A percentile compares a stretch with the other conserved stretches of the same genome.
phyloP scores from a whole-genome alignment of 768 basidiomycete genomes.

The Pilatotrama ljubarskyi region DNA sequence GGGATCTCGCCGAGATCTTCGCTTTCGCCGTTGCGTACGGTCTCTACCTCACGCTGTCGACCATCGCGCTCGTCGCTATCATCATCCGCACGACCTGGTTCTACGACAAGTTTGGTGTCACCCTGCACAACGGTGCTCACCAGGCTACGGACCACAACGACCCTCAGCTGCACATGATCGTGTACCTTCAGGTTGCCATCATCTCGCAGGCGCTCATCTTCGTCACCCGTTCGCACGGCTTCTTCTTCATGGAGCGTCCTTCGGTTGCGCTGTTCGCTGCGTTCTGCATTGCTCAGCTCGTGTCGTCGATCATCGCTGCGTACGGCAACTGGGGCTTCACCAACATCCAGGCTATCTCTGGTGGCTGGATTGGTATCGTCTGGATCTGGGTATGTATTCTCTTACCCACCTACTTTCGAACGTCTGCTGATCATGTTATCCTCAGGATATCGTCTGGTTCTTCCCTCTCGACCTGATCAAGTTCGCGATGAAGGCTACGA shows the following conservation, averaged over 20 bases:
- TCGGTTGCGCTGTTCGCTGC: constrained; percentile 86
- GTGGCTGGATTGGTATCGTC: constrained; percentile 95
- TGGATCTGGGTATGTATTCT: constrained; percentile 84
- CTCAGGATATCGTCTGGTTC: constrained; percentile 94
- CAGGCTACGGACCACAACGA: constrained; percentile 54
- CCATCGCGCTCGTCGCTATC: constrained; percentile 77
- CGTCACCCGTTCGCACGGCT: constrained; percentile 90
- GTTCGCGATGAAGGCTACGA: constrained; percentile 92
- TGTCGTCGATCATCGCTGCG: constrained; percentile 93
- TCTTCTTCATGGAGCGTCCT: constrained; percentile 97
- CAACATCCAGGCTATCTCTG: constrained; percentile 73
- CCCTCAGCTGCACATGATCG: constrained; percentile 79
- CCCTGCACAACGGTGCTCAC: constrained; percentile 39
- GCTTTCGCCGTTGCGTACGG: constrained; percentile 95
- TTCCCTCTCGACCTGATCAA: constrained; percentile 93
- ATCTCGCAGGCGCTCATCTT: constrained; percentile 99
- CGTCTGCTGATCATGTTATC: constrained; percentile 15
- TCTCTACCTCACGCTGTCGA: constrained; percentile 88
- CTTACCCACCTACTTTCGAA: neutral
- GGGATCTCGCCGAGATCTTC: constrained; percentile 97
- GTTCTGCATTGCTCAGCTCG: constrained; percentile 90
- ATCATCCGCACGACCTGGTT: constrained; percentile 90
- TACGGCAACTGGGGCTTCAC: constrained; percentile 97
- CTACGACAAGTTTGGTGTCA: constrained; percentile 80
- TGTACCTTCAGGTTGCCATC: constrained; percentile 97